Evolutionary conservation across 2,329 filamentous ascomycete species (phyloP).

Genomic region (Pseudogymnoascus pannorum): DNA sequence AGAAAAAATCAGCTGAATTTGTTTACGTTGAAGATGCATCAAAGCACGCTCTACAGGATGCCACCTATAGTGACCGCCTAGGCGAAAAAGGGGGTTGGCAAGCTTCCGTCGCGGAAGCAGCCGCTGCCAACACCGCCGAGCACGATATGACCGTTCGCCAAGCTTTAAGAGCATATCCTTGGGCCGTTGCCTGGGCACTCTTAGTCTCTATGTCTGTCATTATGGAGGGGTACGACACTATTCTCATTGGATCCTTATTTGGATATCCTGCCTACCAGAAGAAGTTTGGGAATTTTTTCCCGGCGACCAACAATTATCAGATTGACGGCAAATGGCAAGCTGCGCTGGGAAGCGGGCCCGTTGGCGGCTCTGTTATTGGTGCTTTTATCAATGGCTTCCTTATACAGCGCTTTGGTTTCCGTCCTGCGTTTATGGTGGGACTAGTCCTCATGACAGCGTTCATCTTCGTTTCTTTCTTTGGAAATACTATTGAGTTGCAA

Average conservation of each 20-base stretch:
- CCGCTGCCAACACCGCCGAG: no score
- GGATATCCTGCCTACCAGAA: constrained; percentile 23
- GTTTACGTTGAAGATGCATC: no score
- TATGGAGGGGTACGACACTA: constrained; percentile 33
- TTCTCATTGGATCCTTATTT: constrained; percentile 29
- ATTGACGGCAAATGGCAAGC: no score
- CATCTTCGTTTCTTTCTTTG: background rate
- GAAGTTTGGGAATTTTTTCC: constrained; percentile 22
- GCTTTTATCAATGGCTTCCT: constrained; percentile 11
- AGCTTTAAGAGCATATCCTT: background rate
- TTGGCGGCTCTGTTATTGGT: background rate
- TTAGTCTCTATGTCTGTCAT: constrained; percentile 29
- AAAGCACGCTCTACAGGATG: no score
- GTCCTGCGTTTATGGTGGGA: background rate
- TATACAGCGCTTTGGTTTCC: background rate
- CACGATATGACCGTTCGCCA: no score
- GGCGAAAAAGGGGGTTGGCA: no score
- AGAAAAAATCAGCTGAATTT: no score
- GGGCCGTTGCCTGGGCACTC: constrained; percentile 23
- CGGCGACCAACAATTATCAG: constrained; percentile 24
- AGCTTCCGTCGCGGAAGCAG: no score
- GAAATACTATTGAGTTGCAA: background rate
- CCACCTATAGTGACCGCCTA: no score
- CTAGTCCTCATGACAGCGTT: background rate
- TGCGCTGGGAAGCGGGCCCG: no score